Conservation (phyloP, 345 rosid species). For the Boechera stricta region DNA sequence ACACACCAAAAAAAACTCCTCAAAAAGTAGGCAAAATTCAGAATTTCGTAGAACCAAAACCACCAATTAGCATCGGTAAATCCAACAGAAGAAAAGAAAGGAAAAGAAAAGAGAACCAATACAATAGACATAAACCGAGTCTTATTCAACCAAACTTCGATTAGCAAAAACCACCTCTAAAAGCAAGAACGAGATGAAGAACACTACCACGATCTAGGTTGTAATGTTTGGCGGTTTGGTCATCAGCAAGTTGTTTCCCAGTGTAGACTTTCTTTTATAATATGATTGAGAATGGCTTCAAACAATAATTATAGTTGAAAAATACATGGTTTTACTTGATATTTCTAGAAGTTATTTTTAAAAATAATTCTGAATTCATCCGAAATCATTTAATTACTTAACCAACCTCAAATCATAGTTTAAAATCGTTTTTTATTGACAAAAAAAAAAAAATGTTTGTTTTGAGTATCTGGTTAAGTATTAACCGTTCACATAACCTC, state of each 20-base stretch:
- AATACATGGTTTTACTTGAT: too few species aligned
- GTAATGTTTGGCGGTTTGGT: constrained; percentile 30
- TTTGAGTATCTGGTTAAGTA: too few species aligned
- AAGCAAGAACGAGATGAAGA: constrained; percentile 36
- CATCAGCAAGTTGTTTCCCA: constrained; percentile 35
- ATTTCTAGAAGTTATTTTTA: too few species aligned
- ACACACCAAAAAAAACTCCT: not conserved
- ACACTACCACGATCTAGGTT: not conserved
- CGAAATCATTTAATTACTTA: too few species aligned
- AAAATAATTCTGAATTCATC: too few species aligned
- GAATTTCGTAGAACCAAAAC: not conserved
- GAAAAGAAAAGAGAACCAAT: not conserved
- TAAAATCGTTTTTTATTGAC: too few species aligned
- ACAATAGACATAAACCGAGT: not conserved
- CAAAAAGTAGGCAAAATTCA: not conserved
- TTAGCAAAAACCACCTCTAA: constrained; percentile 19
- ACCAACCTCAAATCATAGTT: too few species aligned
- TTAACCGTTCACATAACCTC: too few species aligned
- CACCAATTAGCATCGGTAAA: not conserved
- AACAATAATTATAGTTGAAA: too few species aligned
- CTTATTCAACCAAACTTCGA: not conserved
- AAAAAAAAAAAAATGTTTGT: too few species aligned
- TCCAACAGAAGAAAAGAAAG: not conserved
- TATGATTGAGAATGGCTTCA: too few species aligned
- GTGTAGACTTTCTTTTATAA: constrained; percentile 4